Percentiles rank a stretch among this genome's conserved stretches.
Evolutionary conservation across 768 basidiomycete species (phyloP).

Genomic region (Naganishia vaughanmartiniae): DNA sequence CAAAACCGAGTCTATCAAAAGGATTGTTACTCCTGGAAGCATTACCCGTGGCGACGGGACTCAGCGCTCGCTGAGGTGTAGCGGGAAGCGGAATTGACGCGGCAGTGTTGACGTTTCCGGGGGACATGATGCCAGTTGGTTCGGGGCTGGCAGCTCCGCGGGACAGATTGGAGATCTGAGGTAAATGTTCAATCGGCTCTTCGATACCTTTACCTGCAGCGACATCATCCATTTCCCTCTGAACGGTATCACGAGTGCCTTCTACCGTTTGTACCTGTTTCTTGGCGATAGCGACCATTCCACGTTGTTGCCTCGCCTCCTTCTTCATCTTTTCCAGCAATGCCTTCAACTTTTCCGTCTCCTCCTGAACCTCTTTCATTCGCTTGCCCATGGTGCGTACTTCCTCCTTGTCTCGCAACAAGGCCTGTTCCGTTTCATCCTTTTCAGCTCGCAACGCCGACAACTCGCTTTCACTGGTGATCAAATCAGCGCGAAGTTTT

Average conservation of each 20-base stretch:
- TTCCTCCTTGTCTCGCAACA: conserved; percentile 92
- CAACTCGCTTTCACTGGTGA: conserved; percentile 85
- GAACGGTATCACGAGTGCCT: conserved; percentile 65
- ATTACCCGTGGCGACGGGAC: conserved; percentile 57
- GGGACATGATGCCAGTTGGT: conserved; percentile 16
- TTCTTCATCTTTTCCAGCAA: conserved; percentile 85
- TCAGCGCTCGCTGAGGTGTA: conserved; percentile 63
- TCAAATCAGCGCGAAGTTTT: conserved; percentile 71
- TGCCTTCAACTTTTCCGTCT: conserved; percentile 67
- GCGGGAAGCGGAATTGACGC: conserved; percentile 69
- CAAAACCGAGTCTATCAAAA: conserved; percentile 66
- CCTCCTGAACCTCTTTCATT: conserved; percentile 74
- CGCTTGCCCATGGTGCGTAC: conserved; percentile 76
- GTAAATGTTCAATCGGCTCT: conserved; percentile 49
- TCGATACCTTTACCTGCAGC: conserved; percentile 57
- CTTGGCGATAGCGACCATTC: conserved; percentile 85
- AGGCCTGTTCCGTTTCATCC: conserved; percentile 78
- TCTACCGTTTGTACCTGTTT: conserved; percentile 89
- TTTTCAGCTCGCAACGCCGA: conserved; percentile 85
- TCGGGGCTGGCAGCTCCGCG: conserved; percentile 7
- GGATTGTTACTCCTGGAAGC: conserved; percentile 72
- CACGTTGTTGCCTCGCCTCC: conserved; percentile 94
- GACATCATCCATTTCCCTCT: conserved; percentile 65
- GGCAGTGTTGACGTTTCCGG: conserved; percentile 55
- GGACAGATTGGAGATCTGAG: conserved; percentile 11